Base-by-base conservation (phyloP, 2,329 filamentous ascomycete species). In the Amauroascus niger region DNA sequence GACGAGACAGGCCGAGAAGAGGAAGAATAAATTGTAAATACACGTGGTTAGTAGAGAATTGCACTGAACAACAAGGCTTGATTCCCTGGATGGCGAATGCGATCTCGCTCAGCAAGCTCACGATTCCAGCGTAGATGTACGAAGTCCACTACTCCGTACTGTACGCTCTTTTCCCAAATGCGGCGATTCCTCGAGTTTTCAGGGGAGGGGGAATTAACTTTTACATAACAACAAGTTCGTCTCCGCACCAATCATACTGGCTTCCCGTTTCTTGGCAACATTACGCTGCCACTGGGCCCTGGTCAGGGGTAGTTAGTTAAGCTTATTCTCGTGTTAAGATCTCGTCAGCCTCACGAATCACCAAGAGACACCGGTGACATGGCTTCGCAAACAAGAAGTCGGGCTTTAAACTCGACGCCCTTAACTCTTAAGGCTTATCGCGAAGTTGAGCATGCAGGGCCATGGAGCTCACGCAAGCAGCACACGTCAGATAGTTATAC, bases 1-100 rank as follows among this genome's bases (percentile, higher is more conserved):
- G 13, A 50, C 26, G 22, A 47, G 47, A 33, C 52, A 56, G 51
- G 39, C 32, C 24, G 20, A 49, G 20, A 43, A 44, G 30, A 39
- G 43, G 53, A 47, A 18, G 8, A 53, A 26, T 33, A 49, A 56
- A 39, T 14, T 40, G 32, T 49, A 18, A 28, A 26, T 35, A 35
- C 28, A 14, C 4, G 8, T n/a, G 33, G 13, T 13, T 35, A 35
- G 33, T 3, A 35, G 14, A 35, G 33, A 35, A n/a, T 35, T 35
- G 33, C 6, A 14, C 3, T n/a, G 14, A 13, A 35, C 14, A 6
- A 3, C 33, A 35, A 35, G 33, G 14, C 33, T 35, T 11, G 6
- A 4, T 35, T 14, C 33, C 9, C 3, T 20, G 7, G 37, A 18
- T 40, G 9, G 3, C 6, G 6, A 13, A 16, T 13, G 3, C 6